Conservation (phyloP, 2,329 filamentous ascomycete genomes). For the Penicillium fuscoglaucum region DNA sequence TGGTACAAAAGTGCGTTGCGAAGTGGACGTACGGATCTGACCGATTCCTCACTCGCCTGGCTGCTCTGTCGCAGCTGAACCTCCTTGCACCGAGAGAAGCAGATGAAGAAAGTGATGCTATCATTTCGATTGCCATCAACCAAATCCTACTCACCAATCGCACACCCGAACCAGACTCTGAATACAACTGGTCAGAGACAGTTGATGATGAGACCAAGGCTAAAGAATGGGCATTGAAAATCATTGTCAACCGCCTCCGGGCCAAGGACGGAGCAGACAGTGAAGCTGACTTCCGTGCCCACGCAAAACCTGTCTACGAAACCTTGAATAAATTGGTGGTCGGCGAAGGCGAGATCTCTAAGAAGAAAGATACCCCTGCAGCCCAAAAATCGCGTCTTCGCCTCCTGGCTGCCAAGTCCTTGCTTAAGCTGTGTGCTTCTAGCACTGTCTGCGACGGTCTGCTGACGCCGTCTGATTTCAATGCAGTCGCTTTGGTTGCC, state of each 20-base stretch:
- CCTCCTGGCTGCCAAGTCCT: constrained; percentile 74
- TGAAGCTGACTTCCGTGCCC: constrained; percentile 49
- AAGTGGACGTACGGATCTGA: constrained; percentile 70
- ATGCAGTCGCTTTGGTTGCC: constrained; percentile 74
- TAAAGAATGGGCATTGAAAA: constrained; percentile 80
- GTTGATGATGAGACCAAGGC: constrained; percentile 79
- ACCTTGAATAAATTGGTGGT: constrained; percentile 75
- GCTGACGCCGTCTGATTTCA: constrained; percentile 72
- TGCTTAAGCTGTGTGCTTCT: constrained; percentile 79
- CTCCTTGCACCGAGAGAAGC: constrained; percentile 72
- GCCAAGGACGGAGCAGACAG: constrained; percentile 55
- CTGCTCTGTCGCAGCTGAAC: constrained; percentile 64
- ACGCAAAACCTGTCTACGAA: constrained; percentile 69
- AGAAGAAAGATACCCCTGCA: constrained; percentile 70
- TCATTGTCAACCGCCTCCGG: constrained; percentile 81
- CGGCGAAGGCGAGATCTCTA: constrained; percentile 76
- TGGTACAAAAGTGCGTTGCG: constrained; percentile 73
- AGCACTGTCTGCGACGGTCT: constrained; percentile 72
- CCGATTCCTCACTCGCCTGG: constrained; percentile 66
- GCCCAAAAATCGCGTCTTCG: constrained; percentile 79
- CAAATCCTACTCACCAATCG: constrained; percentile 72
- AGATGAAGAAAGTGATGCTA: constrained; percentile 71
- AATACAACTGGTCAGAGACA: constrained; percentile 67
- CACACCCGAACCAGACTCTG: constrained; percentile 53
- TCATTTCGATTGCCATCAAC: constrained; percentile 74